Evolutionary conservation across 805 yeast genomes (phyloP), one percentile per base, ranked within the genome.

Genomic region (Monosporozyma solicola): DNA sequence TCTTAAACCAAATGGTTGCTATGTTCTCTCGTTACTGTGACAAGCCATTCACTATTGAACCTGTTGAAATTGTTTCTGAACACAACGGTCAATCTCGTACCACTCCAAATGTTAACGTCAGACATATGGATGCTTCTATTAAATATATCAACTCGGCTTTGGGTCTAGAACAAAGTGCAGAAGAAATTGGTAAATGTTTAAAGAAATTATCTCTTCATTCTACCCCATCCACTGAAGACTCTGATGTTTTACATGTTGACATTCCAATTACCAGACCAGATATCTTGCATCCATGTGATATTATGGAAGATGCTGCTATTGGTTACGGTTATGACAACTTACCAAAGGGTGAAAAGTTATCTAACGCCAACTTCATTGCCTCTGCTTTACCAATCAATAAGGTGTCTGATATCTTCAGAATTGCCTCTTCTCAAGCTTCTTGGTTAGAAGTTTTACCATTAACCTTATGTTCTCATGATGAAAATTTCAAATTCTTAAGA

Each of bases 301-400:
- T 94, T 60, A 87, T 94, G 95, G 99, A 94, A 72, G 99, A 94
- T 71, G 96, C 92, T 49, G 99, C 97, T 48, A 85, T 94, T 66
- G 95, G 89, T 32, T 94, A 89, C 67, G 99, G 99, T 54, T 94
- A 85, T 77, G 86, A 91, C 73, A 89, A 87, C 68, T 78, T 94
- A 65, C 80, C 79, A 57, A 88, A 84, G 72, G 83, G 94, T 50
- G 80, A 80, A 59, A 88, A 94, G 65, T 79, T 89, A 59, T 78
- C 88, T 33, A 84, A 84, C 53, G 80, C 96, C 9, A 81, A 85
- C 58, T 76, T 80, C 52, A 84, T 88, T 57, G 96, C 95, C 25
- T 78, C 85, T 52, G 90, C 98, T 45, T 80, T 92, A 67, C 96
- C 96, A 53, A 79, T 95, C 65, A 94, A 94, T 75, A 89, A 87